Evolutionary conservation across 2,329 filamentous ascomycete genomes (phyloP), one percentile per base, ranked within the genome.

Genomic region (Verticillium klebahnii): DNA sequence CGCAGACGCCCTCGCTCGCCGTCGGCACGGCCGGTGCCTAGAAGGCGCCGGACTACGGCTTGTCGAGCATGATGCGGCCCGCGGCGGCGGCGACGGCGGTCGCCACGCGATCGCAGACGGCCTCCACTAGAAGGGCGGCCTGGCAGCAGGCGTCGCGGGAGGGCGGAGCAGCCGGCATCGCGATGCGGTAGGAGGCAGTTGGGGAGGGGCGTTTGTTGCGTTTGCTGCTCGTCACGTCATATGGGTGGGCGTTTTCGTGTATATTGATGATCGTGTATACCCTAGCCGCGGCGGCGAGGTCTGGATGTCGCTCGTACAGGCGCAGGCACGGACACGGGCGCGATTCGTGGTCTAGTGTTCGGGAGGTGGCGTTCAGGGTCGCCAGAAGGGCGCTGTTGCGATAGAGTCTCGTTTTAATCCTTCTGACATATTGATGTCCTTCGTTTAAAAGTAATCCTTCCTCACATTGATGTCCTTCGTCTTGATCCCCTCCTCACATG

Each of bases 1-100:
- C 75, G 23, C 63, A 61, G 25, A 60, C 63, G 31, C 61, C 63
- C 1, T 61, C 64, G n/a, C 66, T 66, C 45, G 63, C 65, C 23
- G 65, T 62, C 32, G 65, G 65, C 45, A 65, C 65, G 64, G 63
- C 62, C n/a, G 64, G 64, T 50, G 64, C 64, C 11, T 65, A 60
- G 50, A n/a, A 9, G 34, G 37, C 58, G 11, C 25, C 23, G 31
- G 29, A 56, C 54, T 50, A 50, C 45, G 45, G 45, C n/a, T n/a
- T 50, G n/a, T 25, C 45, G 45, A 50, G 45, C 45, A 23, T 50
- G 45, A 50, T 50, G 45, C 45, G 45, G 45, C 45, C 45, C 8
- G 45, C 8, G n/a, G n/a, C 37, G 12, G 37, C 17, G 9, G 34
- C 34, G 34, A 36, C 34, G 12, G 34, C 34, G 9, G 7, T 36